Conservation (phyloP, 2,329 filamentous ascomycete species). For the Diatrype stigma region DNA sequence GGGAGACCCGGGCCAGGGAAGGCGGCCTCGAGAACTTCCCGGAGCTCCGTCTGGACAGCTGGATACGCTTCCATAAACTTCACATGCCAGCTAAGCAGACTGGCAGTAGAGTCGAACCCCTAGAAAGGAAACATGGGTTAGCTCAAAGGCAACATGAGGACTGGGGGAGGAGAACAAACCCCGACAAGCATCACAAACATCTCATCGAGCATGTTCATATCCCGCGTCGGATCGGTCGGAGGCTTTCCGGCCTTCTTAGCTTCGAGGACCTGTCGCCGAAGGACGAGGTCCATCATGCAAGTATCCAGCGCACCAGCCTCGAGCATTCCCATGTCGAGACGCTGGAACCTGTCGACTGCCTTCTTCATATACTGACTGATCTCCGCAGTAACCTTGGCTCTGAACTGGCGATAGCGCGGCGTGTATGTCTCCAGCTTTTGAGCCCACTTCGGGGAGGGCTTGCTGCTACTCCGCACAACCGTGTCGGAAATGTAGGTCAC, state of each 20-base stretch:
- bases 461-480: slow-evolving; percentile 12
- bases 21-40: slow-evolving; percentile 3
- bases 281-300: slow-evolving; percentile 16
- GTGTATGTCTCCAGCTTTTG: slow-evolving; percentile 10
- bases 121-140: neutral
- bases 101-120: slow-evolving; percentile 14
- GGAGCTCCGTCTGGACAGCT: slow-evolving; percentile 4
- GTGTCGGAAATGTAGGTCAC: slow-evolving; percentile 17
- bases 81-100: slow-evolving; percentile 11
- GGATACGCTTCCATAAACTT: slow-evolving; percentile 12
- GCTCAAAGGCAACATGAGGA: neutral
- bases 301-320: slow-evolving; percentile 7
- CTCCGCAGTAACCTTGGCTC: slow-evolving; percentile 7
- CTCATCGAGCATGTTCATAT: slow-evolving; percentile 10
- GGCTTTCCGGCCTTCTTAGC: slow-evolving; percentile 6
- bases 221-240: slow-evolving; percentile 4
- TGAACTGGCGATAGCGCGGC: slow-evolving; percentile 13
- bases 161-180: slow-evolving; percentile 1
- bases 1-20: slow-evolving; percentile 4
- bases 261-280: slow-evolving; percentile 10
- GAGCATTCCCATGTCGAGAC: slow-evolving; percentile 3
- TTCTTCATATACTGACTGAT: slow-evolving; percentile 6
- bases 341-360: slow-evolving; percentile 8
- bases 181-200: slow-evolving; percentile 12
- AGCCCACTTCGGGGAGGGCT: slow-evolving; percentile 10